Percentiles rank a stretch among this genome's conserved stretches.
Evolutionary conservation across 225 moss, liverwort and hornwort genomes (phyloP).

Genomic region (Anthoceros angustus): DNA sequence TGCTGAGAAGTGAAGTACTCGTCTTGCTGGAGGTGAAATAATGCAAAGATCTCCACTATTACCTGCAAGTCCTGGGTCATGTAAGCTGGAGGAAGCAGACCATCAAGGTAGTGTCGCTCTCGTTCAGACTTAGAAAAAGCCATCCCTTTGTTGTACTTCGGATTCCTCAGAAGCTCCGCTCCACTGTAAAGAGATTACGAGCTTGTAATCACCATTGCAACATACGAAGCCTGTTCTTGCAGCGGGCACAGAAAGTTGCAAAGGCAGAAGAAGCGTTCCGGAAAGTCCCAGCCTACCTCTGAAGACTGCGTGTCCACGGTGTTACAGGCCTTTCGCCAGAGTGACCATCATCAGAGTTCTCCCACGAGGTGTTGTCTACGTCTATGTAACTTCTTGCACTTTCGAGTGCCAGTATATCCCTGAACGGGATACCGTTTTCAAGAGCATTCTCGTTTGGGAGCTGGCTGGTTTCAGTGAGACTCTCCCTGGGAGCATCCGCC

Average conservation of each 20-base stretch:
- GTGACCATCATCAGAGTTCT: background rate
- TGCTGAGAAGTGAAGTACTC: too few relatives aligned
- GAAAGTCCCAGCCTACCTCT: background rate
- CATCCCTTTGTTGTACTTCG: constrained; percentile 69
- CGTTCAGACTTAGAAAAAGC: constrained; percentile 55
- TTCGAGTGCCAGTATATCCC: background rate
- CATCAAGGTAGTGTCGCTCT: constrained; percentile 56
- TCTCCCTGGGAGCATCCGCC: background rate
- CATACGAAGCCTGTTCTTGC: background rate
- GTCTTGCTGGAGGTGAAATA: too few relatives aligned
- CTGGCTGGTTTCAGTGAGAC: background rate
- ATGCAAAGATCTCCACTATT: background rate
- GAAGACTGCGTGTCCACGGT: constrained; percentile 1
- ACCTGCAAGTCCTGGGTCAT: constrained; percentile 63
- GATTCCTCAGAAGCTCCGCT: constrained; percentile 61
- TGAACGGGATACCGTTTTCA: background rate
- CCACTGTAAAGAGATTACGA: constrained; percentile 26
- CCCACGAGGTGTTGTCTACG: background rate
- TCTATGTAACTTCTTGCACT: background rate
- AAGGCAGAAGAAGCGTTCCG: too few relatives aligned
- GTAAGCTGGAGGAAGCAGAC: constrained; percentile 56
- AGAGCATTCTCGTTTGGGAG: background rate
- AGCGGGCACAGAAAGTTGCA: background rate
- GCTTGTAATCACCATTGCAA: too few relatives aligned
- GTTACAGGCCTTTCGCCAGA: constrained; percentile 1